Percentiles rank a stretch among this genome's conserved stretches.
phyloP scores from a whole-genome alignment of 345 rosid species.

The Populus pruinosa region DNA sequence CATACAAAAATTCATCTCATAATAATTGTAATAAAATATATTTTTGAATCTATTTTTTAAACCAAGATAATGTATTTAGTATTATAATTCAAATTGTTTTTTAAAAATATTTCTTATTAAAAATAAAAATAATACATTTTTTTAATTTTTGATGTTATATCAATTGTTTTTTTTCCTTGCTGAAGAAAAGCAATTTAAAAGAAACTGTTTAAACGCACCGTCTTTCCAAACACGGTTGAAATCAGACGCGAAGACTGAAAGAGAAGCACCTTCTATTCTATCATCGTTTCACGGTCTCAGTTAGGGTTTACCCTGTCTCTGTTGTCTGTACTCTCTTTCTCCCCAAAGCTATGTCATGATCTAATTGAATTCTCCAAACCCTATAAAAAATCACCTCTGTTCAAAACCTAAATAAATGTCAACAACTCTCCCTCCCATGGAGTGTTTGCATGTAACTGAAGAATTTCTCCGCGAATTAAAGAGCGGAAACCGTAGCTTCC shows the following conservation, averaged over 20 bases:
- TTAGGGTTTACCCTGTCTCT: not conserved
- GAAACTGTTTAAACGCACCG: not conserved
- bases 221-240: not conserved
- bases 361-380: not conserved
- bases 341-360: not conserved
- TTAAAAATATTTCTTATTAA: too few relatives aligned
- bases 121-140: too few relatives aligned
- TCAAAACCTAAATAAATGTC: not conserved
- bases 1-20: too few relatives aligned
- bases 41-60: too few relatives aligned
- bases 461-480: conserved; percentile 78
- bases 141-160: too few relatives aligned
- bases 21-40: too few relatives aligned
- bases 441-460: conserved; percentile 66
- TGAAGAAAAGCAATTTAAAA: too few relatives aligned
- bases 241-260: not conserved
- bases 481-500: conserved; percentile 55
- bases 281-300: not conserved
- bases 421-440: conserved; percentile 57
- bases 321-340: not conserved
- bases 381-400: not conserved
- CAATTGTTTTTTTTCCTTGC: too few relatives aligned
- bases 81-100: too few relatives aligned
- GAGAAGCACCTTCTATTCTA: not conserved
- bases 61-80: too few relatives aligned